Evolutionary conservation across 2,329 filamentous ascomycete genomes (phyloP), one percentile per base, ranked within the genome.

Genomic region (Corniculantispora saksenae): DNA sequence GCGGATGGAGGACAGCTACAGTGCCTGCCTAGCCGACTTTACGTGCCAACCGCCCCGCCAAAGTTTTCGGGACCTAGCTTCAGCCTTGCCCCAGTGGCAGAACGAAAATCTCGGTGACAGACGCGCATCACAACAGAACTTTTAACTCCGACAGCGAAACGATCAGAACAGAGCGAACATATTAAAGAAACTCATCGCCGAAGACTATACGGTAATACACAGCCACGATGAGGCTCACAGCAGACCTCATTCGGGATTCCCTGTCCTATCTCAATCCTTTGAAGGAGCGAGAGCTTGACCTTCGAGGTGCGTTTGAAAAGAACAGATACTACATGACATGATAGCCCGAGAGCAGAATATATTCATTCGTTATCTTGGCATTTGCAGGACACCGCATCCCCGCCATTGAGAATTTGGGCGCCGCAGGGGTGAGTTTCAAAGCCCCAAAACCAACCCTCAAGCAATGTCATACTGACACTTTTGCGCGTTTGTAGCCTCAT

Each of bases 231-330:
- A 90, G 94, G 85, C 89, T 99, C 82, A 97, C 94, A 69, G 90
- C 92, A 72, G 95, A 98, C 80, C 89, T 98, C 75, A 96, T 99
- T 82, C 88, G 93, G 80, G 89, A 88, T 80, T 97, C 95, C 77
- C 91, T 97, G 72, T 97, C 94, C 79, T 99, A 97, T 86, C 91
- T 98, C 81, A 99, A 98, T 82, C 94, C 94, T 78, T 87, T 99
- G 80, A 97, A 95, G 83, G 95, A 99, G 86, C 93, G 95, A 80
- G 95, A 99, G 87, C 89, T 99, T 79, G 94, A 98, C 85, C 92
- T 99, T 75, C 90, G 95, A 97, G 95, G 95, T 98, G 91, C 89
- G 93, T 86, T 81, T 81, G 91, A 91, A 93, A 97, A 93, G 93
- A 89, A 85, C 92, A 94, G 93, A 95, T 97, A 88, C 93, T 97